Evolutionary conservation across 2,329 filamentous ascomycete species (phyloP).

Genomic region (Colletotrichum sp.): DNA sequence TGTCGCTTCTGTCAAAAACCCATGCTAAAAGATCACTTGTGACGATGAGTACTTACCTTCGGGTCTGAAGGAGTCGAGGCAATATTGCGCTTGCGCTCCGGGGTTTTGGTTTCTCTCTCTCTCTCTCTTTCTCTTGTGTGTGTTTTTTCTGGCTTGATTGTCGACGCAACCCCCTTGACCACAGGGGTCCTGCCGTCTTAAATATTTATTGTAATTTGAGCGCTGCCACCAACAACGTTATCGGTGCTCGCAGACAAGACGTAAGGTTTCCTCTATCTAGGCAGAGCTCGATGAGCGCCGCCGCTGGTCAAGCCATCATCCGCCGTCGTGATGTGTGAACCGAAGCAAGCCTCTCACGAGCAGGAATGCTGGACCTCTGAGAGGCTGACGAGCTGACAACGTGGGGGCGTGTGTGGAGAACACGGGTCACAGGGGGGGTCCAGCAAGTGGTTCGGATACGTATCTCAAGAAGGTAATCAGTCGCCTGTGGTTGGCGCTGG

Average conservation of each 20-base stretch:
- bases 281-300: not conserved
- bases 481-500: slow-evolving; percentile 4
- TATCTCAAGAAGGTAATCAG: not conserved
- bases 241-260: not conserved
- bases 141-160: not conserved
- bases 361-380: not conserved
- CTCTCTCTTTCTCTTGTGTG: not conserved
- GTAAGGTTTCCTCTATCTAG: not conserved
- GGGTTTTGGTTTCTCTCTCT: not conserved
- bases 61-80: not conserved
- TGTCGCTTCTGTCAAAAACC: slow-evolving; percentile 11
- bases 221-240: not conserved
- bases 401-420: not conserved
- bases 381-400: slow-evolving; percentile 2
- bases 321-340: not conserved
- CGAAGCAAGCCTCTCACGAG: not conserved
- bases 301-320: not conserved
- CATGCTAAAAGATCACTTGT: not conserved
- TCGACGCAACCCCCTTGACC: not conserved
- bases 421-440: not conserved
- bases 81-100: not conserved
- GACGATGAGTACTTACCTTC: slow-evolving; percentile 3
- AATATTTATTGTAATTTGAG: not conserved
- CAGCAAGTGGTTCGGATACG: not conserved
- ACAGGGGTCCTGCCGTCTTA: not conserved